Evolutionary conservation across 2,329 filamentous ascomycete genomes (phyloP).

Genomic region (Pseudocercospora vitis): DNA sequence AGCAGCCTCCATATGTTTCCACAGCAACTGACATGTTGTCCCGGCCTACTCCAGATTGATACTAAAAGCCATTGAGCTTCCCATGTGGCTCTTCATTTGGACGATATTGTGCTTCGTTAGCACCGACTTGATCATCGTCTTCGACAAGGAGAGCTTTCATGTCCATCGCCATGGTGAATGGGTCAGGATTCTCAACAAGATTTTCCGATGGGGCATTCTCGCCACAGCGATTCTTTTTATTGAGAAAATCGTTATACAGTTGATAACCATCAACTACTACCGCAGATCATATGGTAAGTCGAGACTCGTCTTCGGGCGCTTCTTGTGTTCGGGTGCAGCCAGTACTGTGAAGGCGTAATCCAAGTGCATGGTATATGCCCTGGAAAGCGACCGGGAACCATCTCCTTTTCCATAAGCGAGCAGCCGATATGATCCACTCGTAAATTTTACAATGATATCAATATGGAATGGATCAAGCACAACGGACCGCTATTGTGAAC

Average conservation of each 20-base stretch:
- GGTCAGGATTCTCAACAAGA: constrained; percentile 49
- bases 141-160: constrained; percentile 27
- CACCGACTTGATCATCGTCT: constrained; percentile 49
- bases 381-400: no score
- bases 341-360: no score
- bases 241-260: constrained; percentile 68
- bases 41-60: no score
- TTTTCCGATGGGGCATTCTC: constrained; percentile 61
- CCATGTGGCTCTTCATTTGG: constrained; percentile 69
- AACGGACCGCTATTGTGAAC: no score
- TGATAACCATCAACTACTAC: constrained; percentile 71
- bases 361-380: no score
- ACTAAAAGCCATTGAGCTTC: constrained; percentile 62
- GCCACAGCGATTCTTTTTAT: constrained; percentile 62
- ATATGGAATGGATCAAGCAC: no score
- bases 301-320: constrained; percentile 42
- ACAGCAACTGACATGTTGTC: no score
- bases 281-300: constrained; percentile 61
- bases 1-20: no score
- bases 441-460: no score
- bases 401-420: no score
- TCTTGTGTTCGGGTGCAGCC: no score
- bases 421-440: no score
- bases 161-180: constrained; percentile 17
- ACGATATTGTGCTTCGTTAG: constrained; percentile 62